Evolutionary conservation across 169 alveolate genomes (phyloP).

Genomic region (Plasmodium coatneyi): DNA sequence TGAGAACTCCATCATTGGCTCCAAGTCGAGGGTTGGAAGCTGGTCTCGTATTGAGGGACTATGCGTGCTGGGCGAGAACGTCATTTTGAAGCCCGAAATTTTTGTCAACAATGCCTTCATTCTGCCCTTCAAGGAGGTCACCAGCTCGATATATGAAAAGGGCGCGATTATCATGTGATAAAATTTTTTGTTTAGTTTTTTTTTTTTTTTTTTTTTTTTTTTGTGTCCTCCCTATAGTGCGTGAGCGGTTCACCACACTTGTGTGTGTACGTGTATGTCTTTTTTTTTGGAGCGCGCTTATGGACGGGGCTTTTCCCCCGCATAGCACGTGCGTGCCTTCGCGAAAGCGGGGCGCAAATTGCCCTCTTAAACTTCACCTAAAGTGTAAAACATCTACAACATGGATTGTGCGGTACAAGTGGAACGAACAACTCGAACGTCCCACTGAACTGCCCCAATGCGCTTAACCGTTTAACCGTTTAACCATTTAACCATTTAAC

Average conservation of each 20-base stretch:
- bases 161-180: constrained; percentile 76
- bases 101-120: constrained; percentile 90
- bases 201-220: neutral
- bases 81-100: constrained; percentile 90
- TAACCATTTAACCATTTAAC: no score
- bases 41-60: constrained; percentile 96
- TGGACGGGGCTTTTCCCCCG: neutral
- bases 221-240: neutral
- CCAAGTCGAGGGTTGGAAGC: constrained; percentile 93
- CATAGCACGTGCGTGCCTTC: neutral
- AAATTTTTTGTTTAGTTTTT: constrained; percentile 3
- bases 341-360: neutral
- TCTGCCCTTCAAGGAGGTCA: constrained; percentile 91
- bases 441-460: neutral
- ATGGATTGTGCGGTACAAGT: neutral
- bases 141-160: constrained; percentile 71
- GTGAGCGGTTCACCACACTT: neutral
- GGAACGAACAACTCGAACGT: neutral
- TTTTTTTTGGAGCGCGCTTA: neutral
- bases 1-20: constrained; percentile 92
- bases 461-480: neutral
- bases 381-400: neutral
- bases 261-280: neutral
- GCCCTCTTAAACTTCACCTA: neutral
- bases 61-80: constrained; percentile 96